These are phyloP conservation scores for Gracilaria gracilis DNA, from an alignment of 23 red algal genomes.

Conservation along the genomic window DNA sequence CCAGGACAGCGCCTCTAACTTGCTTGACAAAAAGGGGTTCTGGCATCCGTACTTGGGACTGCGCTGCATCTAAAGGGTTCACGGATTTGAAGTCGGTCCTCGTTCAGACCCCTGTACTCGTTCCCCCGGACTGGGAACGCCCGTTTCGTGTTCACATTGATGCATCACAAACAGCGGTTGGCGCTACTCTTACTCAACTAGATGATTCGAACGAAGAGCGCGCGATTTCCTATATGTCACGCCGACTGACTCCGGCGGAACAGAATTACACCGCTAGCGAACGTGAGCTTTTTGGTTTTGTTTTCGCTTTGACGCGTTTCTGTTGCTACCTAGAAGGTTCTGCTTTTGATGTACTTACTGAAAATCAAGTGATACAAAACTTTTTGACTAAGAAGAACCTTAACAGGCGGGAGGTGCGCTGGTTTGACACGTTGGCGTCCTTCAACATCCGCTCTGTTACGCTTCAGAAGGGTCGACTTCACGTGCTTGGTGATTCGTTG, in stretches of 20 bases:
- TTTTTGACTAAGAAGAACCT: slow-evolving; percentile 18
- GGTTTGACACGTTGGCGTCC: neutral
- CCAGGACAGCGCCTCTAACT: neutral
- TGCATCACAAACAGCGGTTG: neutral
- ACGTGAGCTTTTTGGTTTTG: slow-evolving; percentile 9
- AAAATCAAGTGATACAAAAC: slow-evolving; percentile 4
- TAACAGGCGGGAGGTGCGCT: neutral
- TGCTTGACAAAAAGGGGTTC: neutral
- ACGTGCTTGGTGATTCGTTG: slow-evolving; percentile 16
- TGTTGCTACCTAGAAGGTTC: slow-evolving; percentile 13
- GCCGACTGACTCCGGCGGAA: neutral
- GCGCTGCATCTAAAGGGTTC: neutral
- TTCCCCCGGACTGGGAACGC: neutral
- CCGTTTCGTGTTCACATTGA: neutral
- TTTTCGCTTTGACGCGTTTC: neutral
- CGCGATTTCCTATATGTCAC: neutral
- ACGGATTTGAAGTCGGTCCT: neutral
- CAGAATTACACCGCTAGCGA: slow-evolving; percentile 21
- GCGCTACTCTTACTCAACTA: neutral
- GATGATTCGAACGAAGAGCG: neutral
- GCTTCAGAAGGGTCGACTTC: neutral
- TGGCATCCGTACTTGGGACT: neutral
- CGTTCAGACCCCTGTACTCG: neutral
- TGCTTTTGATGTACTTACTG: slow-evolving; percentile 13
- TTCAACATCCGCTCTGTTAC: neutral